These are phyloP conservation scores for Cyberlindnera bimundalis DNA, from an alignment of 805 yeast species.

Conservation along the genomic window DNA sequence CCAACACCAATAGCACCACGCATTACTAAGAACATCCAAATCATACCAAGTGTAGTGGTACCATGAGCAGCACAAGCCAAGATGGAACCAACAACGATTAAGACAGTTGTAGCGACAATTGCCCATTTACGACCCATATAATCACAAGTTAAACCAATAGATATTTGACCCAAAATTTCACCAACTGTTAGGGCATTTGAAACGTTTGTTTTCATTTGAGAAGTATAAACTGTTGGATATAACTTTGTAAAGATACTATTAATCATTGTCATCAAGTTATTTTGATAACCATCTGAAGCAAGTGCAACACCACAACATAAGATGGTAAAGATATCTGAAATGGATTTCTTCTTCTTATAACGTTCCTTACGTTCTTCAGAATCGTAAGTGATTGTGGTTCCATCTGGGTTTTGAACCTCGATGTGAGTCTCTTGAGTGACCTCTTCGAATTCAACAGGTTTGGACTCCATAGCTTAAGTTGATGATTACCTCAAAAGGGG, in stretches of 20 bases:
- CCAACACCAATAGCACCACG: conserved; percentile 80
- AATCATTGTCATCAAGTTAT: conserved; percentile 68
- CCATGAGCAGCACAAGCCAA: conserved; percentile 74
- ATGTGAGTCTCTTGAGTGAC: background rate
- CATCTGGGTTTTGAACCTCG: conserved; percentile 13
- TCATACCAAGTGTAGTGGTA: conserved; percentile 50
- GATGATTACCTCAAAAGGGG: too few relatives aligned
- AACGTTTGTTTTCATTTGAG: conserved; percentile 55
- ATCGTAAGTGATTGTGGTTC: conserved; percentile 19
- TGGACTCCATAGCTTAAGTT: too few relatives aligned
- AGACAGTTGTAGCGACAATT: conserved; percentile 58
- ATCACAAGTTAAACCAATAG: conserved; percentile 61
- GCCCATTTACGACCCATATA: conserved; percentile 68
- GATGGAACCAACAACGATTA: conserved; percentile 61
- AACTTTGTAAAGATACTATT: conserved; percentile 51
- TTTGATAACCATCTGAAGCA: conserved; percentile 75
- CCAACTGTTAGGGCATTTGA: conserved; percentile 69
- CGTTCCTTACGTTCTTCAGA: conserved; percentile 22
- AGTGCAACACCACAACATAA: conserved; percentile 68
- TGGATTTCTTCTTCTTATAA: conserved; percentile 26
- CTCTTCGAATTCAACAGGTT: background rate
- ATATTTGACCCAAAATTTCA: conserved; percentile 68
- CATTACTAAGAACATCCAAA: conserved; percentile 72
- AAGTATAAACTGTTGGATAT: conserved; percentile 37
- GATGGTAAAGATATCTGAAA: conserved; percentile 42